Evolutionary conservation across 352 stramenopile genomes (phyloP).

Genomic region (Stramenopiles sp.): DNA sequence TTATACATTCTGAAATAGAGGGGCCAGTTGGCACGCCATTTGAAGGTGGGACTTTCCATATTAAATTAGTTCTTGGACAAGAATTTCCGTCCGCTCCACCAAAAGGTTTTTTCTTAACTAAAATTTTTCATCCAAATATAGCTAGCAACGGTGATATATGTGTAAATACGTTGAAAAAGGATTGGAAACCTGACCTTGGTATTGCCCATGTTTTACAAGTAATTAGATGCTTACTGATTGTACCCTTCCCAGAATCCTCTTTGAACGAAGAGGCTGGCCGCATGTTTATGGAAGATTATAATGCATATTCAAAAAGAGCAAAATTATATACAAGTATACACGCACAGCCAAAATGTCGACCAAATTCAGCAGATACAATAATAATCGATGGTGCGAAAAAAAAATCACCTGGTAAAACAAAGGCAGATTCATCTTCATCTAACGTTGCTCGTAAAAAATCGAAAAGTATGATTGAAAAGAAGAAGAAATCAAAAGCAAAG

Average conservation of each 20-base stretch:
- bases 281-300: constrained; percentile 96
- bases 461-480: neutral
- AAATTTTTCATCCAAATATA: constrained; percentile 99
- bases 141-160: constrained; percentile 90
- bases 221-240: constrained; percentile 94
- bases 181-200: constrained; percentile 81
- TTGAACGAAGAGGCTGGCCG: constrained; percentile 96
- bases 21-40: constrained; percentile 91
- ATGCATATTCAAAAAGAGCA: constrained; percentile 74
- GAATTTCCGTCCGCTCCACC: constrained; percentile 56
- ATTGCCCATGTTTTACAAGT: constrained; percentile 89
- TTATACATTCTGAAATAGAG: constrained; percentile 84
- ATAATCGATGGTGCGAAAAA: neutral
- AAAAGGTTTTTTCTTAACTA: constrained; percentile 87
- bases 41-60: constrained; percentile 75
- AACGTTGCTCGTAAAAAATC: neutral
- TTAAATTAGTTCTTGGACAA: constrained; percentile 77
- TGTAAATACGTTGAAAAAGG: constrained; percentile 97
- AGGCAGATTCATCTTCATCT: neutral
- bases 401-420: neutral
- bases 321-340: constrained; percentile 70
- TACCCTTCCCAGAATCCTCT: constrained; percentile 94
- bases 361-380: neutral
- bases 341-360: constrained; percentile 22
- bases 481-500: neutral